phyloP scores from a whole-genome alignment of 805 yeast genomes.

The Barnettozyma wickerhamii region DNA sequence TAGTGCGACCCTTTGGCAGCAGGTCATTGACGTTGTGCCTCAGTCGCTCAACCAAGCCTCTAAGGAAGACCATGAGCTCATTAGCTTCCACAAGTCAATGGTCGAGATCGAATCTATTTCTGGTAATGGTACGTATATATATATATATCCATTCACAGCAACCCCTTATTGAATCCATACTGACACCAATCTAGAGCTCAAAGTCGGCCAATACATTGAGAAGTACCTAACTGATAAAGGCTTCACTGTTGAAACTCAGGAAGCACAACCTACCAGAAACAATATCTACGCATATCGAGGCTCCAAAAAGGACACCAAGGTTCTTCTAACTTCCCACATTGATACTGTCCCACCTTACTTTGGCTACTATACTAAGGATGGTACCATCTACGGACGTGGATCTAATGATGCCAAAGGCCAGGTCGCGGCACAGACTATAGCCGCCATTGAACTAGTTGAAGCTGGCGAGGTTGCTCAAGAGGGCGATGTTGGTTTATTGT shows the following conservation, averaged over 20 bases:
- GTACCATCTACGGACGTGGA: conserved; percentile 60
- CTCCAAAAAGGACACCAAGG: conserved; percentile 34
- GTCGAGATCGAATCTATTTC: conserved; percentile 24
- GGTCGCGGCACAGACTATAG: conserved; percentile 56
- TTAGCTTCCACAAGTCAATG: conserved; percentile 23
- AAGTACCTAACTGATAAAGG: conserved; percentile 29
- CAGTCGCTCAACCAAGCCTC: neutral
- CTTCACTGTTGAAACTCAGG: conserved; percentile 46
- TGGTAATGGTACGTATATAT: conserved; percentile 7
- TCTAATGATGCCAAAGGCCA: conserved; percentile 69
- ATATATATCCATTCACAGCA: neutral
- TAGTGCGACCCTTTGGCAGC: conserved; percentile 7
- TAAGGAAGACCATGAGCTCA: conserved; percentile 17
- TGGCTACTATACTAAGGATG: conserved; percentile 42
- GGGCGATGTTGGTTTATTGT: conserved; percentile 56
- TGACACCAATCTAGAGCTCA: conserved; percentile 10
- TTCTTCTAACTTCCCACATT: conserved; percentile 58
- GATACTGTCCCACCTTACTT: conserved; percentile 72
- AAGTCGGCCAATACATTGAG: conserved; percentile 15
- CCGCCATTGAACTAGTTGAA: conserved; percentile 44
- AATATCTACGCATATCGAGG: conserved; percentile 55
- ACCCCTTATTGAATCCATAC: neutral
- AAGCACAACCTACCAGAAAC: conserved; percentile 32
- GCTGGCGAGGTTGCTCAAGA: conserved; percentile 32
- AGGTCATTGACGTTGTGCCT: neutral